Percentiles rank a stretch among this genome's conserved stretches.
These are phyloP conservation scores for Ceriops zippeliana DNA, from an alignment of 345 rosid genomes.

Conservation along the genomic window DNA sequence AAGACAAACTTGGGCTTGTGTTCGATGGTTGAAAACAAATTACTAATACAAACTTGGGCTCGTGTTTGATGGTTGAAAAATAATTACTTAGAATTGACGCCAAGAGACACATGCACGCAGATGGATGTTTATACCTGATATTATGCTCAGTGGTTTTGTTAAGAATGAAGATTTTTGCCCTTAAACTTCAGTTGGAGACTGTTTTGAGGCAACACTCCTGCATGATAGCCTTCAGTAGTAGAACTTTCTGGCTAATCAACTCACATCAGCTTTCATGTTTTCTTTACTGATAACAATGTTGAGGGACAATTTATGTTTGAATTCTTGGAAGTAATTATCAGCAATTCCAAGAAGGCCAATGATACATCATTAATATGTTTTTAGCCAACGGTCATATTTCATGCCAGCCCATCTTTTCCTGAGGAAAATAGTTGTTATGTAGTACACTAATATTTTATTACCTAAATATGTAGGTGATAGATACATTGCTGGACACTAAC, in stretches of 20 bases:
- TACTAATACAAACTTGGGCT: background rate
- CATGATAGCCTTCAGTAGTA: conserved; percentile 5
- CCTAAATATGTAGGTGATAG: conserved; percentile 51
- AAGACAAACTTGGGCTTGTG: background rate
- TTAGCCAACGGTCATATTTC: background rate
- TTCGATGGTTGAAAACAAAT: background rate
- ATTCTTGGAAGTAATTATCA: background rate
- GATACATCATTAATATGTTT: background rate
- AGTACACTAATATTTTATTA: conserved; percentile 7
- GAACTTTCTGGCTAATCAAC: background rate
- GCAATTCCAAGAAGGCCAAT: background rate
- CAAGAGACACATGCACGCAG: background rate
- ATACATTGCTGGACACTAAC: conserved; percentile 57
- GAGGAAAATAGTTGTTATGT: background rate
- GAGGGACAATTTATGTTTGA: background rate
- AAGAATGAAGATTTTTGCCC: no score
- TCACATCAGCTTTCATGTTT: no score
- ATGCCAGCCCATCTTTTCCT: background rate
- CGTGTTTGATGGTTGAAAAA: background rate
- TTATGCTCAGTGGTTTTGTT: no score
- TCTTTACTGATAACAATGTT: background rate
- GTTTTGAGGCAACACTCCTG: conserved; percentile 3
- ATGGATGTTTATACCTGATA: no score
- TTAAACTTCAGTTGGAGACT: background rate
- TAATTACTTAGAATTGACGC: background rate